Evolutionary conservation across 2,329 filamentous ascomycete genomes (phyloP).

Genomic region (Pyrenochaeta sp.): DNA sequence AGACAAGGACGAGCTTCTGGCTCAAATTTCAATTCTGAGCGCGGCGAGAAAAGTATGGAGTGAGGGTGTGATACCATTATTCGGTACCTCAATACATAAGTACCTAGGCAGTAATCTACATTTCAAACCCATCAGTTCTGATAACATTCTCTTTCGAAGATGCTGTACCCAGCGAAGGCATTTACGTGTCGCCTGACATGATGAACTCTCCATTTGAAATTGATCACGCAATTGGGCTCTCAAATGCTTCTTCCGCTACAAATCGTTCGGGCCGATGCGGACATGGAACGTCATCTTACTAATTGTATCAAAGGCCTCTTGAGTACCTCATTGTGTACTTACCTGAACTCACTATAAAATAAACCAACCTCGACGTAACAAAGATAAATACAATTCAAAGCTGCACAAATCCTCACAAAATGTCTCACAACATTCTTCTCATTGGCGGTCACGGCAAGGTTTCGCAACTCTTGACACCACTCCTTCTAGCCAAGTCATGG

Average conservation of each 20-base stretch:
- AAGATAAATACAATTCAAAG: no score
- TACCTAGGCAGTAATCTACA: neutral
- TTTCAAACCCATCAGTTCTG: neutral
- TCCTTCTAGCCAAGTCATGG: conserved; percentile 77
- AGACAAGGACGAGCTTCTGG: no score
- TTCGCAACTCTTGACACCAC: conserved; percentile 75
- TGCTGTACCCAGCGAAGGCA: no score
- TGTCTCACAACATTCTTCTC: conserved; percentile 64
- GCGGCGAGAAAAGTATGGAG: no score
- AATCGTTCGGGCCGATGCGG: conserved; percentile 7
- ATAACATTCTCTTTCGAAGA: no score
- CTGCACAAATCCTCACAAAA: conserved; percentile 11
- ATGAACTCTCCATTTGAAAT: no score
- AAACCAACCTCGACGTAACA: no score
- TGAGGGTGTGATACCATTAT: no score
- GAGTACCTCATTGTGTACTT: no score
- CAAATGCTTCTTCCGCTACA: no score
- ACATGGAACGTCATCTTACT: conserved; percentile 19
- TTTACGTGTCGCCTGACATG: no score
- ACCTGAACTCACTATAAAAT: no score
- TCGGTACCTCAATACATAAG: neutral
- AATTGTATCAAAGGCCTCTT: conserved; percentile 5
- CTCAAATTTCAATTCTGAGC: neutral
- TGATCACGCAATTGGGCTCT: neutral
- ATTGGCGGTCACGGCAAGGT: conserved; percentile 85